phyloP scores from a whole-genome alignment of 1,284 basidiomycete genomes.

The Hortiboletus rubellus region DNA sequence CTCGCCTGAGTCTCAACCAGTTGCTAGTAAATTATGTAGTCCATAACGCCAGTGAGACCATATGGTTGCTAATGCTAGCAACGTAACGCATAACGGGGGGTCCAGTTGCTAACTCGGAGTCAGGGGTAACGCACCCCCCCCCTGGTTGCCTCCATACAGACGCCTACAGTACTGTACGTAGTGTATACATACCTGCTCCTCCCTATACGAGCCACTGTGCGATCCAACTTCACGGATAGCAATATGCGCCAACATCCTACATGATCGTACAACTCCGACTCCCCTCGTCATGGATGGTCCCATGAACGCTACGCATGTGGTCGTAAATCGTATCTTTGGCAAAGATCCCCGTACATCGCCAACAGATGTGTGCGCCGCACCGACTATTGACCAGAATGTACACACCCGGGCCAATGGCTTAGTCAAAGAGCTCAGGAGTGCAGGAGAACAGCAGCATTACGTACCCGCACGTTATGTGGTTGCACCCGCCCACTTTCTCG shows the following conservation, averaged over 20 bases:
- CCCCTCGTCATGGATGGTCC: conserved; percentile 35
- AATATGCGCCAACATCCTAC: conserved; percentile 2
- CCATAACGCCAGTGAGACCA: too few species aligned
- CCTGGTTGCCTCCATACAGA: too few species aligned
- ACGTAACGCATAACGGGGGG: too few species aligned
- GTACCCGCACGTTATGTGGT: conserved; percentile 50
- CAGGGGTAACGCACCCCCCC: too few species aligned
- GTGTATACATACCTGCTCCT: too few species aligned
- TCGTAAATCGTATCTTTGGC: conserved; percentile 42
- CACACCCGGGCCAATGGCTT: neutral
- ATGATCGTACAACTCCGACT: conserved; percentile 24
- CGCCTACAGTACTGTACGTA: neutral
- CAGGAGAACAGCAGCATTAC: neutral
- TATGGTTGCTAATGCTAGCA: too few species aligned
- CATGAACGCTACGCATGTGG: conserved; percentile 51
- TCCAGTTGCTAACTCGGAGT: too few species aligned
- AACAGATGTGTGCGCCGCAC: conserved; percentile 56
- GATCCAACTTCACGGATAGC: too few species aligned
- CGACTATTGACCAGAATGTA: conserved; percentile 5
- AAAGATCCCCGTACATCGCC: conserved; percentile 48
- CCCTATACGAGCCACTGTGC: too few species aligned
- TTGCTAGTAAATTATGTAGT: too few species aligned
- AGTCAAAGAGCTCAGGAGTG: neutral
- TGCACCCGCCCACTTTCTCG: conserved; percentile 55
- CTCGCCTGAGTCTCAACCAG: too few species aligned